phyloP scores from a whole-genome alignment of 345 rosid genomes.

The Iberis pinnata region DNA sequence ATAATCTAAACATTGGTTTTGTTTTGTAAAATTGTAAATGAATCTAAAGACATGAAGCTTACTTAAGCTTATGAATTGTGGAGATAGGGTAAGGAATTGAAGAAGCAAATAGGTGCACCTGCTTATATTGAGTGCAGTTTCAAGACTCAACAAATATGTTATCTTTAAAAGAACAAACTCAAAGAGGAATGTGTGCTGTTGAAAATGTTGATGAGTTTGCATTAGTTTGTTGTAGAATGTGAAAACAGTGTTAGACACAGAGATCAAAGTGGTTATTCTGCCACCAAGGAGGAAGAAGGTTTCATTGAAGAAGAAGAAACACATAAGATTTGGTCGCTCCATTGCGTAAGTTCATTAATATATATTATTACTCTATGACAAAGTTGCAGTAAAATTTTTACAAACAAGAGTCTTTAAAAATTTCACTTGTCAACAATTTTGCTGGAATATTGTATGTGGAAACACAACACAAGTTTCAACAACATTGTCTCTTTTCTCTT shows the following conservation, averaged over 20 bases:
- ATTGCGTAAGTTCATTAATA: conserved; percentile 57
- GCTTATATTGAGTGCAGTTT: conserved; percentile 98
- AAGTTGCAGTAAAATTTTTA: not conserved
- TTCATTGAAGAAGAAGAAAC: conserved; percentile 50
- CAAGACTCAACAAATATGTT: conserved; percentile 91
- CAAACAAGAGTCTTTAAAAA: not conserved
- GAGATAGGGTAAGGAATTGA: conserved; percentile 80
- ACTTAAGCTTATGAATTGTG: conserved; percentile 7
- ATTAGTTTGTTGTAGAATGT: conserved; percentile 55
- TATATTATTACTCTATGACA: not conserved
- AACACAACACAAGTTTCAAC: conserved; percentile 18
- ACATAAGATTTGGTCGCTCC: conserved; percentile 55
- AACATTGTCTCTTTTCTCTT: conserved; percentile 7
- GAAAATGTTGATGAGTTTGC: not conserved
- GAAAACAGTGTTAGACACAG: conserved; percentile 87
- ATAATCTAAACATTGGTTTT: not conserved
- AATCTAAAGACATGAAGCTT: not conserved
- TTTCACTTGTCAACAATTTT: conserved; percentile 1
- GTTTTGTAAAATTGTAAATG: not conserved
- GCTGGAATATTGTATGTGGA: conserved; percentile 73
- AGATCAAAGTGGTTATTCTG: conserved; percentile 94
- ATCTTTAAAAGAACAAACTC: not conserved
- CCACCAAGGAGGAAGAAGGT: conserved; percentile 86
- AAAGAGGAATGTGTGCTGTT: not conserved
- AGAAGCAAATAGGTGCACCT: conserved; percentile 92